Evolutionary conservation across 2,329 filamentous ascomycete species (phyloP).

Genomic region (Periconia macrospinosa): DNA sequence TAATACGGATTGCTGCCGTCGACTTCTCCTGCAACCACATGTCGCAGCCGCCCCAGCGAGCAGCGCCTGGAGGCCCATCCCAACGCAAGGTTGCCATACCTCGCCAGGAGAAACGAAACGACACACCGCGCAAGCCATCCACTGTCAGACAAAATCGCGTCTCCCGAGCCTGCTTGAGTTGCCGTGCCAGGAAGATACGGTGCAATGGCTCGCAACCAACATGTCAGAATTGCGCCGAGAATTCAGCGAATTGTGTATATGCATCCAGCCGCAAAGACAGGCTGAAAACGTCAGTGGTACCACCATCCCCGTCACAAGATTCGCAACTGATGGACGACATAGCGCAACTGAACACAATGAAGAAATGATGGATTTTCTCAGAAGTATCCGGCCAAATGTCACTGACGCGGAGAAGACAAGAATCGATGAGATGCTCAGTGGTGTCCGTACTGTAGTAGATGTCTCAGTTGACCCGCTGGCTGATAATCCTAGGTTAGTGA

Average conservation of each 20-base stretch:
- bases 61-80: background rate
- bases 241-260: conserved; percentile 34
- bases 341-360: conserved; percentile 33
- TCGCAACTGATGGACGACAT: conserved; percentile 9
- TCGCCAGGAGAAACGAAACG: conserved; percentile 21
- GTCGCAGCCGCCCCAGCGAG: background rate
- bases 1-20: background rate
- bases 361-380: conserved; percentile 30
- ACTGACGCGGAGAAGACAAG: conserved; percentile 10
- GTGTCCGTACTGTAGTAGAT: conserved; percentile 9
- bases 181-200: conserved; percentile 41
- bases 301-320: background rate
- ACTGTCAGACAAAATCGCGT: conserved; percentile 22
- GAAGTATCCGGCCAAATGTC: conserved; percentile 17
- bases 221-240: conserved; percentile 38
- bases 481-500: conserved; percentile 12
- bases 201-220: conserved; percentile 38
- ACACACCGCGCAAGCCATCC: conserved; percentile 14
- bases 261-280: conserved; percentile 37
- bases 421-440: conserved; percentile 24
- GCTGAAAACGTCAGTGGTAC: conserved; percentile 32
- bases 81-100: conserved; percentile 28
- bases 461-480: background rate
- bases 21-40: background rate
- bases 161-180: conserved; percentile 36